phyloP scores from a whole-genome alignment of 371 early-diverging fungal species.

The Capillidium heterosporum region DNA sequence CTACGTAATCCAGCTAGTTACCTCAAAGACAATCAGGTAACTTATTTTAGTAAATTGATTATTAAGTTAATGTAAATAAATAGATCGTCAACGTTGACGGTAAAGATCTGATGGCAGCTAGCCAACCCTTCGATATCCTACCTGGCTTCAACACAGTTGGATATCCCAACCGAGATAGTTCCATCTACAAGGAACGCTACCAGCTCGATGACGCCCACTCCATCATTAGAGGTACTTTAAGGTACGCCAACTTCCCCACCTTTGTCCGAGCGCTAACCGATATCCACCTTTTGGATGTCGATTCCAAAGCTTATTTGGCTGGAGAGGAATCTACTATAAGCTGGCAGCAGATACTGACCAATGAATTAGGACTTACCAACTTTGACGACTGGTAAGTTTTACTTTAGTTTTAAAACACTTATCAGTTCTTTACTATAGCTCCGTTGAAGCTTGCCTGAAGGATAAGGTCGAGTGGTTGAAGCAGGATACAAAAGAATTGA shows the following conservation, averaged over 20 bases:
- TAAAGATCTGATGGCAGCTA: conserved; percentile 43
- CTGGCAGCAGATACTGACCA: conserved; percentile 31
- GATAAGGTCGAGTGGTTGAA: background rate
- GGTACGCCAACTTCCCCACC: conserved; percentile 20
- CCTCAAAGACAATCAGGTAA: conserved; percentile 46
- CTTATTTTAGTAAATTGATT: conserved; percentile 6
- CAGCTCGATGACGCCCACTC: conserved; percentile 38
- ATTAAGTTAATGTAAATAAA: background rate
- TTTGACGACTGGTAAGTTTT: conserved; percentile 15
- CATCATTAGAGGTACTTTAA: conserved; percentile 72
- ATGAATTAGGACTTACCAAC: background rate
- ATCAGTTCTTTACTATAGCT: background rate
- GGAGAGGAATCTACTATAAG: conserved; percentile 31
- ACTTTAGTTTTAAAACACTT: conserved; percentile 11
- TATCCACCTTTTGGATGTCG: conserved; percentile 81
- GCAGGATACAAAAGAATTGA: background rate
- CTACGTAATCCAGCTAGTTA: conserved; percentile 66
- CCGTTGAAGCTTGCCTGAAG: conserved; percentile 7
- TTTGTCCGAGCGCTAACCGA: conserved; percentile 18
- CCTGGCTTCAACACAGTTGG: conserved; percentile 73
- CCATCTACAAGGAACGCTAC: conserved; percentile 44
- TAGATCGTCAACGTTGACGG: conserved; percentile 27
- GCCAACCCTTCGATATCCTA: conserved; percentile 42
- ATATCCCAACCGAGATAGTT: conserved; percentile 64
- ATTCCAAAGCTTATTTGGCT: conserved; percentile 38